phyloP scores from a whole-genome alignment of 129 eudicot genomes.

The Erigeron canadensis region DNA sequence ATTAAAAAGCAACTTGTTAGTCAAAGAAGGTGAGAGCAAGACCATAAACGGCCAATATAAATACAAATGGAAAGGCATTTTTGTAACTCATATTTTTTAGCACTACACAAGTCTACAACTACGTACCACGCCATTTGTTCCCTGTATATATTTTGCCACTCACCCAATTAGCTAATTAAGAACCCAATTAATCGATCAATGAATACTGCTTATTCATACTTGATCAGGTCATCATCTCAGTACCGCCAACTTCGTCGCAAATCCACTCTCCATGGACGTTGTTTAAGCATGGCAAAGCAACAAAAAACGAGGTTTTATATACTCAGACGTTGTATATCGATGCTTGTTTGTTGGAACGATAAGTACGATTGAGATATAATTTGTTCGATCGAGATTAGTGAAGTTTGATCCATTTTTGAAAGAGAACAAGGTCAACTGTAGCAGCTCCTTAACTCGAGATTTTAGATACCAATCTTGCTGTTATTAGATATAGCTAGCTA shows the following conservation, averaged over 20 bases:
- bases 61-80: constrained; percentile 1
- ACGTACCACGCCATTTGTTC: neutral
- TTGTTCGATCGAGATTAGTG: neutral
- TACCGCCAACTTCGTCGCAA: constrained; percentile 39
- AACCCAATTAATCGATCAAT: constrained; percentile 13
- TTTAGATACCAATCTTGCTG: no score
- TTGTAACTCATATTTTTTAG: neutral
- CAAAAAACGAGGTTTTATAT: constrained; percentile 58
- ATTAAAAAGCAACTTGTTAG: neutral
- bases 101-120: neutral
- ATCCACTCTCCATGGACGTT: constrained; percentile 32
- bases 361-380: constrained; percentile 24
- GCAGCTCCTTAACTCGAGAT: no score
- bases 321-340: constrained; percentile 51
- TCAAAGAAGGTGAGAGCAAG: constrained; percentile 27
- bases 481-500: no score
- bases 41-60: constrained; percentile 5
- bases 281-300: constrained; percentile 42
- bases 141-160: constrained; percentile 6
- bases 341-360: constrained; percentile 64
- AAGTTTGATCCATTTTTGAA: constrained; percentile 3
- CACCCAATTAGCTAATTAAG: neutral
- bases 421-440: neutral
- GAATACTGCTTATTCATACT: constrained; percentile 32
- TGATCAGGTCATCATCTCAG: constrained; percentile 29